phyloP scores from a whole-genome alignment of 805 yeast species.

The Metschnikowia dekortorum region DNA sequence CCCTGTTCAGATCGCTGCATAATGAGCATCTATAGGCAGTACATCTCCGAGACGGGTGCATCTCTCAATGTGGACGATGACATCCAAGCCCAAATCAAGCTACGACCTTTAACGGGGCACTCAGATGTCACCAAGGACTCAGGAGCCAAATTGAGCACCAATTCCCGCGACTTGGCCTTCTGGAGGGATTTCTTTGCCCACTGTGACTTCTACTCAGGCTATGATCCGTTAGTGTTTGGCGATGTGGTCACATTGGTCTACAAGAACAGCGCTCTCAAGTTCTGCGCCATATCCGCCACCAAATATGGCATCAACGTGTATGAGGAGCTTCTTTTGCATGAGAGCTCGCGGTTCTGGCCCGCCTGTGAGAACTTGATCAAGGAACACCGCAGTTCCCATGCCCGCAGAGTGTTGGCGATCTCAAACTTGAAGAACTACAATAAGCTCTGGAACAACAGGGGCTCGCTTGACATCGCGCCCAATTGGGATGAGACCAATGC shows the following conservation, averaged over 20 bases:
- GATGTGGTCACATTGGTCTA: constrained; percentile 47
- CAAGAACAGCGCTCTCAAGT: constrained; percentile 40
- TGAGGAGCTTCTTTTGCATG: constrained; percentile 16
- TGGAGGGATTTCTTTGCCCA: constrained; percentile 44
- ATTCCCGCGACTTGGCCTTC: constrained; percentile 4
- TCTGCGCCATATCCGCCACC: constrained; percentile 55
- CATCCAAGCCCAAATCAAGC: constrained; percentile 11
- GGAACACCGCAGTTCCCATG: constrained; percentile 49
- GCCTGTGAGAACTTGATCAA: constrained; percentile 67
- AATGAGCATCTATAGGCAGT: constrained; percentile 37
- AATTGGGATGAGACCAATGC: constrained; percentile 76
- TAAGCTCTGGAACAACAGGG: constrained; percentile 40
- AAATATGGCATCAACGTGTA: constrained; percentile 60
- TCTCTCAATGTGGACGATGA: background rate
- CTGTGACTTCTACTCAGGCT: constrained; percentile 52
- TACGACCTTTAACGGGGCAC: constrained; percentile 25
- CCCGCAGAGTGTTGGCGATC: constrained; percentile 73
- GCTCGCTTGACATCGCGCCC: constrained; percentile 36
- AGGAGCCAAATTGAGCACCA: background rate
- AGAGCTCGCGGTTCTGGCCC: constrained; percentile 63
- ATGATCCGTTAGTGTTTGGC: constrained; percentile 43
- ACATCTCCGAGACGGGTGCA: constrained; percentile 28
- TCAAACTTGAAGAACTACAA: constrained; percentile 66
- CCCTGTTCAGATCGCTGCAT: background rate
- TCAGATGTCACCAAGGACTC: constrained; percentile 13